Evolutionary conservation across 2,329 filamentous ascomycete genomes (phyloP), one percentile per base, ranked within the genome.

Genomic region (Lasiodiplodia hormozganensis): DNA sequence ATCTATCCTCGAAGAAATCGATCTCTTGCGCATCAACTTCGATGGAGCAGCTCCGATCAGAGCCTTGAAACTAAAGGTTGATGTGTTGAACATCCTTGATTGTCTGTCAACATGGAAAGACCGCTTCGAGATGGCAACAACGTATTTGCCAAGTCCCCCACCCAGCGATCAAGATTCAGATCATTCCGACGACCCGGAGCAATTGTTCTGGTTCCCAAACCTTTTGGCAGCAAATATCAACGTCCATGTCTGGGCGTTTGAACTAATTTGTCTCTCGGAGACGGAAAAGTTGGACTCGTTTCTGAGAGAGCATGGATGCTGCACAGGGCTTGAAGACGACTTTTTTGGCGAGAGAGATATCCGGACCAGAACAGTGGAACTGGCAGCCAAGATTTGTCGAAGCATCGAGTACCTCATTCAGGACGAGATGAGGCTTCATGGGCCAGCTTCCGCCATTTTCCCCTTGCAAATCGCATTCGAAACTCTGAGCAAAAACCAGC

Each of bases 341-440:
- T 36, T 38, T 31, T 36, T 5, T 8, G 65, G 18, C 18, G 5
- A 34, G 40, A 54, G 10, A 21, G 16, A 56, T 21, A 12, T 36
- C 7, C 28, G 4, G 23, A 11, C 16, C 31, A 36, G 31, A 18
- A 66, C 43, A 25, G 65, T 68, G 4, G 65, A 65, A 14, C 65
- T 79, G 1, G 75, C 75, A 0, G 68, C 62, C 0, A 74, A 73
- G 68, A 78, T 80, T 16, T 77, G 76, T 51, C 71, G 74, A 31
- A 80, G 79, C 51, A 77, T 79, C 53, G 74, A 77, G 7, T 83
- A 81, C 68, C 67, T 82, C 8, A 70, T 81, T 18, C 77, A 77
- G 67, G 78, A 81, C 21, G 75, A 79, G 23, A 80, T 82, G 77
- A 79, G 75, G 21, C 70, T 83, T 0, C 82, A 77, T 67, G 81